Evolutionary conservation across 768 basidiomycete genomes (phyloP).

Genomic region (Antrodiella citrinella): DNA sequence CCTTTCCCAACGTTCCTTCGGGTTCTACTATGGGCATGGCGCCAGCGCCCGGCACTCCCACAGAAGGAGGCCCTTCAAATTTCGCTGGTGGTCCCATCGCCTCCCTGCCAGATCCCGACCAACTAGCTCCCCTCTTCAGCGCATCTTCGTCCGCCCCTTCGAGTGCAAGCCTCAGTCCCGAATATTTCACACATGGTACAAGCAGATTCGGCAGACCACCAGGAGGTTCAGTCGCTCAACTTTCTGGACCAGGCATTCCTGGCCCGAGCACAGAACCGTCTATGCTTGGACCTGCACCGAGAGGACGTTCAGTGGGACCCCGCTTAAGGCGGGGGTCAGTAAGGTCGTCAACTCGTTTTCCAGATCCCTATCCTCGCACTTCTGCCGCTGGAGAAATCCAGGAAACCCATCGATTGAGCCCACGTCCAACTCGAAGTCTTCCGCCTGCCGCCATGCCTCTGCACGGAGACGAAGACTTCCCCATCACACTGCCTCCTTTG

Average conservation of each 20-base stretch:
- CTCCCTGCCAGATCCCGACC: slow-evolving; percentile 7
- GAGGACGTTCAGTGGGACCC: neutral
- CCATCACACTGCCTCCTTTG: slow-evolving; percentile 19
- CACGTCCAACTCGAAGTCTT: neutral
- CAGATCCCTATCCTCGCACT: neutral
- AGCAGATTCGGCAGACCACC: neutral
- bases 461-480: neutral
- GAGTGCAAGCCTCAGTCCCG: neutral
- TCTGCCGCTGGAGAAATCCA: neutral
- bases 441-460: neutral
- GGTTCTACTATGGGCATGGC: slow-evolving; percentile 10
- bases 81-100: neutral
- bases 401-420: neutral
- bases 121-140: slow-evolving; percentile 12
- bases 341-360: neutral
- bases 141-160: slow-evolving; percentile 3
- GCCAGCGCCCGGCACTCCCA: slow-evolving; percentile 4
- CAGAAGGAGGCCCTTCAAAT: slow-evolving; percentile 1
- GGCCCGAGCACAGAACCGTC: slow-evolving; percentile 4
- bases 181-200: neutral
- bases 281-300: neutral
- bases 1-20: slow-evolving; percentile 41
- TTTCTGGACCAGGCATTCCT: slow-evolving; percentile 23
- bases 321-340: neutral
- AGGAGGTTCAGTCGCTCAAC: slow-evolving; percentile 8